Evolutionary conservation across 306 rosid genomes (phyloP).

Genomic region (Alnus glutinosa): DNA sequence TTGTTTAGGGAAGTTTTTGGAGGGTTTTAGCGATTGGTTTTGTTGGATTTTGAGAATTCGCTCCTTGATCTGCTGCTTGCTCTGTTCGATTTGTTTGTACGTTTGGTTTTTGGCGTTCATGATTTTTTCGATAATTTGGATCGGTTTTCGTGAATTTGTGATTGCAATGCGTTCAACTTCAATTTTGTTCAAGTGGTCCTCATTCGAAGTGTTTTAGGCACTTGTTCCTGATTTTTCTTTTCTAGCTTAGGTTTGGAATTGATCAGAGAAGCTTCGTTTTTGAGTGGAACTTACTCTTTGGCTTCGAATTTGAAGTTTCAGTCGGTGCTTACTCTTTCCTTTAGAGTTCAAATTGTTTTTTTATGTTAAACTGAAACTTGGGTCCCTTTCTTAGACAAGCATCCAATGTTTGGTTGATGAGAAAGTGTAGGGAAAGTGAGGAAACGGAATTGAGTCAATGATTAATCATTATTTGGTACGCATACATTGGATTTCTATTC

Average conservation of each 20-base stretch:
- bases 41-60: slow-evolving; percentile 35
- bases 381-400: slow-evolving; percentile 9
- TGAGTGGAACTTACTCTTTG: slow-evolving; percentile 4
- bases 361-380: slow-evolving; percentile 18
- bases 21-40: slow-evolving; percentile 64
- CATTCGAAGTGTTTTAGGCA: slow-evolving; percentile 35
- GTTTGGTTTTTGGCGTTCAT: slow-evolving; percentile 32
- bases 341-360: slow-evolving; percentile 11
- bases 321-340: slow-evolving; percentile 12
- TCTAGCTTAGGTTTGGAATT: slow-evolving; percentile 22
- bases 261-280: slow-evolving; percentile 13
- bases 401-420: slow-evolving; percentile 25
- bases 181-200: slow-evolving; percentile 24
- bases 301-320: slow-evolving; percentile 32
- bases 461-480: slow-evolving; percentile 11
- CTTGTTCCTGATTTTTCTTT: slow-evolving; percentile 29
- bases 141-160: slow-evolving; percentile 32
- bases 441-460: slow-evolving; percentile 1
- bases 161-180: slow-evolving; percentile 30
- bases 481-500: slow-evolving; percentile 6
- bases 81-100: slow-evolving; percentile 29
- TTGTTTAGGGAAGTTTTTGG: slow-evolving; percentile 34
- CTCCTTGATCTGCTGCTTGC: slow-evolving; percentile 64
- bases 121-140: slow-evolving; percentile 21
- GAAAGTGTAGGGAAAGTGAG: slow-evolving; percentile 14